Evolutionary conservation across 169 alveolate species (phyloP).

Genomic region (Cryptosporidium tyzzeri): DNA sequence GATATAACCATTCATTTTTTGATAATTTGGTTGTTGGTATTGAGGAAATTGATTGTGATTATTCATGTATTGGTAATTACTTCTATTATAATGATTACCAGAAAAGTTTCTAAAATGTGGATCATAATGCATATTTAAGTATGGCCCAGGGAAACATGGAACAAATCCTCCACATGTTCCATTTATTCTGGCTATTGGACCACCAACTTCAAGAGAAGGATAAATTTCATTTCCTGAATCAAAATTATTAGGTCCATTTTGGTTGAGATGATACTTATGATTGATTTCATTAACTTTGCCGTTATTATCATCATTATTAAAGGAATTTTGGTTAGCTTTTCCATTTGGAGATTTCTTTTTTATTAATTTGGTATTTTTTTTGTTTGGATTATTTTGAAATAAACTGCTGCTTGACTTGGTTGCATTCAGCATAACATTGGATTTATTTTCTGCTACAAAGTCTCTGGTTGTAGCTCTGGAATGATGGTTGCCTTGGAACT

Average conservation of each 20-base stretch:
- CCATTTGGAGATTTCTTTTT: not conserved
- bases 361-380: conserved; percentile 12
- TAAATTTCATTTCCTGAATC: conserved; percentile 8
- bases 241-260: not conserved
- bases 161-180: conserved; percentile 9
- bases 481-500: not conserved
- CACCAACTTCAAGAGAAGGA: conserved; percentile 67
- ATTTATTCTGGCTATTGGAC: conserved; percentile 68
- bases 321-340: conserved; percentile 10
- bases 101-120: not conserved
- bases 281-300: not conserved
- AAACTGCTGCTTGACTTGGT: conserved; percentile 43
- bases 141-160: conserved; percentile 28
- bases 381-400: not conserved
- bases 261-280: not conserved
- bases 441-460: conserved; percentile 45
- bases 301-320: not conserved
- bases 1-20: not conserved
- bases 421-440: conserved; percentile 41
- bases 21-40: not conserved
- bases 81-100: not conserved
- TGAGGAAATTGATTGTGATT: not conserved
- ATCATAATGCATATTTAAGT: conserved; percentile 6
- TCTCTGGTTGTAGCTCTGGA: conserved; percentile 18
- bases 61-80: not conserved